Evolutionary conservation across 805 yeast species (phyloP).

Genomic region (Saccharomycopsis sp.): DNA sequence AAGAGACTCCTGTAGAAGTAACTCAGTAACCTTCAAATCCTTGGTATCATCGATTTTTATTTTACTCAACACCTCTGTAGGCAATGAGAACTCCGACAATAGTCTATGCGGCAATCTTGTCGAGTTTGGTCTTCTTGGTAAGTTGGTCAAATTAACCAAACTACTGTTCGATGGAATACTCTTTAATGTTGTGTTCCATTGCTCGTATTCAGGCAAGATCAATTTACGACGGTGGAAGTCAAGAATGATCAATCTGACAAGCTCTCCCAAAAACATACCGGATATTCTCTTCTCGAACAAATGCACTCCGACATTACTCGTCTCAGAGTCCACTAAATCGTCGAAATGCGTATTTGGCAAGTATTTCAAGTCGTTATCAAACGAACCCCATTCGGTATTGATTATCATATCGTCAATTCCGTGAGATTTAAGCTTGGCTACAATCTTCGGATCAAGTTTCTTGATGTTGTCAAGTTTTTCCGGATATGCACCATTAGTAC

Average conservation of each 20-base stretch:
- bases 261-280: slow-evolving; percentile 91
- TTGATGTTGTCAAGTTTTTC: slow-evolving; percentile 69
- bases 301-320: slow-evolving; percentile 82
- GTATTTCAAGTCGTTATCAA: slow-evolving; percentile 72
- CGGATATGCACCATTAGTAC: slow-evolving; percentile 92
- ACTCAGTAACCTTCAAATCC: slow-evolving; percentile 61
- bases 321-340: slow-evolving; percentile 55
- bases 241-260: slow-evolving; percentile 64
- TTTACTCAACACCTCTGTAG: slow-evolving; percentile 78
- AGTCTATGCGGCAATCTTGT: slow-evolving; percentile 50
- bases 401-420: slow-evolving; percentile 72
- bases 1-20: slow-evolving; percentile 57
- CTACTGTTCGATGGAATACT: slow-evolving; percentile 8
- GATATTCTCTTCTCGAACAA: slow-evolving; percentile 88
- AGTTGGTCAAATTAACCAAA: slow-evolving; percentile 21
- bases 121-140: slow-evolving; percentile 27
- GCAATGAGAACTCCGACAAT: slow-evolving; percentile 69
- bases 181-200: slow-evolving; percentile 27
- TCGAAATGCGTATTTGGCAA: slow-evolving; percentile 81
- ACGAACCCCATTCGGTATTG: slow-evolving; percentile 98
- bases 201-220: slow-evolving; percentile 49
- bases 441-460: slow-evolving; percentile 53
- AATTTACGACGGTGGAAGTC: slow-evolving; percentile 58
- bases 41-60: slow-evolving; percentile 82
- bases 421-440: slow-evolving; percentile 32